Percentiles rank a stretch among this genome's conserved stretches.
phyloP scores from a whole-genome alignment of 257 asterid genomes.

The Echites panduratus region DNA sequence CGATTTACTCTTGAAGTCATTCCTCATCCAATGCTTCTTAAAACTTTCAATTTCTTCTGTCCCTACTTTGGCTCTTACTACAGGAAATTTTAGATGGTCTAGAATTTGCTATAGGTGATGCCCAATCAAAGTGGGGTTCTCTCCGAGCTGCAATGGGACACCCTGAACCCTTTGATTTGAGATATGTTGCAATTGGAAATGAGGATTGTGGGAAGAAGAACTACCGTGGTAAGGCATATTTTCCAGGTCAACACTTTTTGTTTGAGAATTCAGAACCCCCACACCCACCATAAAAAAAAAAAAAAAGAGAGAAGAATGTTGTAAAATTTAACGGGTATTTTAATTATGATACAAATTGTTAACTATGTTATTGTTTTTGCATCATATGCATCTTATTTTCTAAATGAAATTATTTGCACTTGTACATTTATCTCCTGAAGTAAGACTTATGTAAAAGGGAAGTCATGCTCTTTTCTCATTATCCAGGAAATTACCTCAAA shows the following conservation, averaged over 20 bases:
- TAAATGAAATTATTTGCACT: not conserved
- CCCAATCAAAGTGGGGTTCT: constrained; percentile 85
- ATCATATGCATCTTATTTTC: not conserved
- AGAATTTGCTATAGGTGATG: constrained; percentile 84
- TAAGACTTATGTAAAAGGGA: not conserved
- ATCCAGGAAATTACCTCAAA: constrained; percentile 86
- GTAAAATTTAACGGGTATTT: not conserved
- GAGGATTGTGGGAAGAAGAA: constrained; percentile 87
- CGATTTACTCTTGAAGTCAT: not conserved
- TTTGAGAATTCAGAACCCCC: not conserved
- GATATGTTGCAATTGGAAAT: constrained; percentile 89
- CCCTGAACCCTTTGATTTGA: constrained; percentile 81
- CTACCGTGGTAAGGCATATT: constrained; percentile 53
- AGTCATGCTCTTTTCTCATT: constrained; percentile 14
- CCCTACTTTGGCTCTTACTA: constrained; percentile 12
- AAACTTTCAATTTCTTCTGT: not conserved
- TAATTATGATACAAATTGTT: not conserved
- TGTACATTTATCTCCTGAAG: not conserved
- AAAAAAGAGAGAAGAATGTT: not conserved
- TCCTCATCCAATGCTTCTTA: not conserved
- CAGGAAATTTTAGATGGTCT: constrained; percentile 88
- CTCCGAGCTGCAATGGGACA: constrained; percentile 87
- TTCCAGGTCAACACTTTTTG: not conserved
- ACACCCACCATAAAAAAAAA: not conserved
- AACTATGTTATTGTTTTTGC: not conserved